Percentiles rank a stretch among this genome's conserved stretches.
phyloP scores from a whole-genome alignment of 2,329 filamentous ascomycete species.

The Pyrenochaeta sp. region DNA sequence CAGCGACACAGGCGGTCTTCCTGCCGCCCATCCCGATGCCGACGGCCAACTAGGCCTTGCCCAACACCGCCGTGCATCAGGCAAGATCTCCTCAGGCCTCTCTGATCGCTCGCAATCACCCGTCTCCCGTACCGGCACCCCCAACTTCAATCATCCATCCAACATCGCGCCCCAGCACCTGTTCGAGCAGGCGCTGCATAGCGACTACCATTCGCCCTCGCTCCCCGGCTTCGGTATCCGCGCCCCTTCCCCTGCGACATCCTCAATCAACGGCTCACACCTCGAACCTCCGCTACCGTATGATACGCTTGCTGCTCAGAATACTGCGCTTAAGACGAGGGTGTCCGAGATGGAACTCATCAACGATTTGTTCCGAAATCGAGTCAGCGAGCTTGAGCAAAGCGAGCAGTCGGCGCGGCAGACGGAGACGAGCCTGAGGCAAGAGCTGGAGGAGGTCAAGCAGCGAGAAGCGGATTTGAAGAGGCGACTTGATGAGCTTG shows the following conservation, averaged over 20 bases:
- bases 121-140: slow-evolving; percentile 80
- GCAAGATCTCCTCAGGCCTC: slow-evolving; percentile 75
- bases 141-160: slow-evolving; percentile 71
- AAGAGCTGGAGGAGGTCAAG: slow-evolving; percentile 76
- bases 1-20: slow-evolving; percentile 63
- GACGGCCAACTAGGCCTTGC: slow-evolving; percentile 64
- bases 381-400: slow-evolving; percentile 77
- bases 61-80: slow-evolving; percentile 71
- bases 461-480: slow-evolving; percentile 83
- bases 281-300: slow-evolving; percentile 78
- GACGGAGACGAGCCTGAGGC: slow-evolving; percentile 63
- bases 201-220: slow-evolving; percentile 69
- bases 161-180: slow-evolving; percentile 78
- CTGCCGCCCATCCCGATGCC: slow-evolving; percentile 63
- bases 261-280: slow-evolving; percentile 68
- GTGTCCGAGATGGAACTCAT: slow-evolving; percentile 96
- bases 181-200: slow-evolving; percentile 78
- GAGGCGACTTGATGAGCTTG: slow-evolving; percentile 75
- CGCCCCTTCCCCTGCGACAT: slow-evolving; percentile 64
- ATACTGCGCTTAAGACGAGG: slow-evolving; percentile 89
- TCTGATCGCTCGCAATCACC: slow-evolving; percentile 80
- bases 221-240: slow-evolving; percentile 54
- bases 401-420: slow-evolving; percentile 73
- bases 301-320: slow-evolving; percentile 80
- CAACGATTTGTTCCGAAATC: slow-evolving; percentile 74